phyloP scores from a whole-genome alignment of 768 basidiomycete genomes.

The Kwoniella shandongensis region DNA sequence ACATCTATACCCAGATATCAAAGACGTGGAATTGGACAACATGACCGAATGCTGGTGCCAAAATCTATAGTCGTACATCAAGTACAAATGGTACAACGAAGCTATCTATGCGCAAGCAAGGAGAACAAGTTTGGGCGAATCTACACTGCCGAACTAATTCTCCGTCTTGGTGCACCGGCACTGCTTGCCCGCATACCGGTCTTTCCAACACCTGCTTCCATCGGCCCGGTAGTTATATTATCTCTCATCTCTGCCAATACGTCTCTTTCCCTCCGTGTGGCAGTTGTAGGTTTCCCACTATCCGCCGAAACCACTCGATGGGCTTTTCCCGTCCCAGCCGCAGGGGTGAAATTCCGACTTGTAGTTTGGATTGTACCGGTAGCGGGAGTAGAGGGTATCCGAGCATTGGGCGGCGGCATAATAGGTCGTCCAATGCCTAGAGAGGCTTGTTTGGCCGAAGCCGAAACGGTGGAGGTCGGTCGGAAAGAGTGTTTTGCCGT shows the following conservation, averaged over 20 bases:
- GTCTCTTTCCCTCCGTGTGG: not conserved
- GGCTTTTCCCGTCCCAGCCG: not conserved
- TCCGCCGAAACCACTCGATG: not conserved
- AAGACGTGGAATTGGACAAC: no score
- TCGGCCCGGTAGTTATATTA: not conserved
- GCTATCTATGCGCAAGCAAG: no score
- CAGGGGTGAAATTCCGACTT: conserved; percentile 11
- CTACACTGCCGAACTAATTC: conserved; percentile 7
- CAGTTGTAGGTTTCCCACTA: not conserved
- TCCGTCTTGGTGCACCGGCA: not conserved
- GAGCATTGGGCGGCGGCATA: conserved; percentile 4
- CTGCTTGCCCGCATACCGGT: no score
- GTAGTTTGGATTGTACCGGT: not conserved
- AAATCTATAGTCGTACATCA: no score
- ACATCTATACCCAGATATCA: no score
- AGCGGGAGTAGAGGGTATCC: no score
- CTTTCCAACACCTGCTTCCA: no score
- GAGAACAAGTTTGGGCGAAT: no score
- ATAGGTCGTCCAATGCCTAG: conserved; percentile 10
- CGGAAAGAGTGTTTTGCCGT: not conserved
- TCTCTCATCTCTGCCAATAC: conserved; percentile 5
- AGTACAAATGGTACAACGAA: no score
- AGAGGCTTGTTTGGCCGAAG: not conserved
- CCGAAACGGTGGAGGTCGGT: not conserved
- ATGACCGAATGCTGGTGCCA: no score